A percentile compares a stretch with the other conserved stretches of the same genome.
Conservation (phyloP, 2,329 filamentous ascomycete species). For the Leptodontidium sp. region DNA sequence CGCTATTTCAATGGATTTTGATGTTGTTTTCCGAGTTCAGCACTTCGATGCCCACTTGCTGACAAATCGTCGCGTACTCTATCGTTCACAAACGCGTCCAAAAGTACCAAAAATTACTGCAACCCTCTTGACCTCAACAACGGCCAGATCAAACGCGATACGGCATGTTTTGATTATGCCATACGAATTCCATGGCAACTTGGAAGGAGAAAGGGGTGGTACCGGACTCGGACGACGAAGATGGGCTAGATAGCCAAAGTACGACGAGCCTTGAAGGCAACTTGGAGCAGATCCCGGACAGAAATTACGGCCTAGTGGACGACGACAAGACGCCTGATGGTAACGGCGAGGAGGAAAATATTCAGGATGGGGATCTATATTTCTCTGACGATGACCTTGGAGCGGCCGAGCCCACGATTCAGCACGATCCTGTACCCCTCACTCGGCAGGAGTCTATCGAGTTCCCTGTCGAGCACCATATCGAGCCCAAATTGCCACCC, state of each 20-base stretch:
- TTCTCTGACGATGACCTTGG: not conserved
- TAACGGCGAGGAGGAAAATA: not conserved
- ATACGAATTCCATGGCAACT: conserved; percentile 42
- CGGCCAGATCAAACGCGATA: not conserved
- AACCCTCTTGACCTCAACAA: not conserved
- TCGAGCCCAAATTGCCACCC: not conserved
- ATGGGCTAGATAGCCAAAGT: conserved; percentile 39
- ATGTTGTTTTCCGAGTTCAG: not conserved
- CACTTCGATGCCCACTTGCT: not conserved
- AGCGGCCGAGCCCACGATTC: not conserved
- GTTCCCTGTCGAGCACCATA: not conserved
- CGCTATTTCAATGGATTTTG: not conserved
- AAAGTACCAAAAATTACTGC: not conserved
- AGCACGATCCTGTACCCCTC: not conserved
- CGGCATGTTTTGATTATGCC: conserved; percentile 36
- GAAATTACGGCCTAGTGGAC: not conserved
- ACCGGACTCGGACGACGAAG: conserved; percentile 49
- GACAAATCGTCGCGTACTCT: conserved; percentile 15
- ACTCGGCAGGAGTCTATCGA: not conserved
- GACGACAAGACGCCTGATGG: not conserved
- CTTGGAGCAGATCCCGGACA: not conserved
- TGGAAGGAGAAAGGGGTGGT: conserved; percentile 49
- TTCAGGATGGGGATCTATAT: not conserved
- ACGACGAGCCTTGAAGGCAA: conserved; percentile 18
- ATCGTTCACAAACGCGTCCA: conserved; percentile 6